Conservation (phyloP, 257 asterid genomes). For the Scutellaria galericulata region DNA sequence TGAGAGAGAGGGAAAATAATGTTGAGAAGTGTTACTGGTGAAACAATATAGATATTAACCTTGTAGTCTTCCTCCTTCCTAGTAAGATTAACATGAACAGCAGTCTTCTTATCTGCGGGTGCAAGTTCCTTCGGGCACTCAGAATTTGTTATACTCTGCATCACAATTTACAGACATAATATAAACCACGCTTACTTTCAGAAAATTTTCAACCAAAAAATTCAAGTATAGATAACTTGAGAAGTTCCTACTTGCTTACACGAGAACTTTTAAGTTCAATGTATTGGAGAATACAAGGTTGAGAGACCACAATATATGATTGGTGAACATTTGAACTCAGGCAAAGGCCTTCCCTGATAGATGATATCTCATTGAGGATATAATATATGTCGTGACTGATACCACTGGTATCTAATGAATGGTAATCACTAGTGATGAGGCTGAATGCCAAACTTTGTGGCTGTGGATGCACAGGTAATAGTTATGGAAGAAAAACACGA, state of each 20-base stretch:
- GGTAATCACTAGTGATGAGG: background rate
- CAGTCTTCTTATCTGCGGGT: constrained; percentile 56
- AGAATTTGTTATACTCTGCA: constrained; percentile 70
- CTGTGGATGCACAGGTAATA: background rate
- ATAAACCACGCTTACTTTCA: constrained; percentile 7
- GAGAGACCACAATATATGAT: background rate
- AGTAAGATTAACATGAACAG: constrained; percentile 64
- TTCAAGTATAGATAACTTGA: background rate
- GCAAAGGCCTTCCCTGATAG: background rate
- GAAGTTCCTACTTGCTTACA: background rate
- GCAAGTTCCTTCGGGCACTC: constrained; percentile 85
- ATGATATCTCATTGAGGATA: constrained; percentile 9
- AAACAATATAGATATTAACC: constrained; percentile 38
- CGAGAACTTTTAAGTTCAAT: constrained; percentile 11
- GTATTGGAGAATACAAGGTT: background rate
- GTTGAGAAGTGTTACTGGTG: constrained; percentile 15
- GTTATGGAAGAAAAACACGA: background rate
- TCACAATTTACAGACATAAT: constrained; percentile 22
- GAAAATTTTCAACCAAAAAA: constrained; percentile 17
- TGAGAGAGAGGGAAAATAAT: background rate
- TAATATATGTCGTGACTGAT: background rate
- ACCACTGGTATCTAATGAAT: background rate
- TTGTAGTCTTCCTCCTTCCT: constrained; percentile 73
- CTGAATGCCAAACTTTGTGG: background rate
- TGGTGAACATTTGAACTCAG: constrained; percentile 1